Evolutionary conservation across 257 asterid species (phyloP), one percentile per base, ranked within the genome.

Genomic region (Lavandula angustifolia): DNA sequence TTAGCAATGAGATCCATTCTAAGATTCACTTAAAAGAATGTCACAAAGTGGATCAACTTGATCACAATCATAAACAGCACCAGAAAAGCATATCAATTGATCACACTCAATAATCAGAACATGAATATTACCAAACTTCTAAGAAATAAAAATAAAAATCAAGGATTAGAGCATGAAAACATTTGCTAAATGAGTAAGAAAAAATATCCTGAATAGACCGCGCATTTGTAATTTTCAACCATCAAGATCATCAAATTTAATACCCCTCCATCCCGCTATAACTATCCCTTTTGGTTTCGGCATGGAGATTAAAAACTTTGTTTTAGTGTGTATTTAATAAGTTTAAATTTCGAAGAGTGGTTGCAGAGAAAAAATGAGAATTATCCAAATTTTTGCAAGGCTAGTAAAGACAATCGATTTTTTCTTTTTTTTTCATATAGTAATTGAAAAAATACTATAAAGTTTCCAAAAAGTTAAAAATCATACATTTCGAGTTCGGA

Each of bases 1-100:
- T 62, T 8, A 66, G 50, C 68, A 60, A 61, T 13, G 55, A 33
- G 34, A 5, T 63, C 54, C 50, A 31, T 53, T 63, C 12, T 41
- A 59, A 32, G 54, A 54, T 27, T 33, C 46, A 29, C n/a, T 5
- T 49, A 12, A n/a, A 54, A 44, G 7, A 16, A 38, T 51, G 43
- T 52, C 18, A 59, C 54, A 18, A 31, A 44, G 16, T 37, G 18
- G 54, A 47, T 9, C 54, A 50, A 53, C 13, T 17, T 13, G 16
- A 49, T 32, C 17, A 51, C 10, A 41, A 34, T 47, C 16, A 56
- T 4, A 47, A 44, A 22, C 29, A 13, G 2, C 29, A 10, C 9
- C 63, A 14, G 2, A 37, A 56, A 57, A 9, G 18, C 22, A 17
- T 5, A 17, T 10, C 17, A 57, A 2, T 16, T 6, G 38, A 18